These are phyloP conservation scores for Ogataea chonburiensis DNA, from an alignment of 805 yeast genomes.

Conservation along the genomic window DNA sequence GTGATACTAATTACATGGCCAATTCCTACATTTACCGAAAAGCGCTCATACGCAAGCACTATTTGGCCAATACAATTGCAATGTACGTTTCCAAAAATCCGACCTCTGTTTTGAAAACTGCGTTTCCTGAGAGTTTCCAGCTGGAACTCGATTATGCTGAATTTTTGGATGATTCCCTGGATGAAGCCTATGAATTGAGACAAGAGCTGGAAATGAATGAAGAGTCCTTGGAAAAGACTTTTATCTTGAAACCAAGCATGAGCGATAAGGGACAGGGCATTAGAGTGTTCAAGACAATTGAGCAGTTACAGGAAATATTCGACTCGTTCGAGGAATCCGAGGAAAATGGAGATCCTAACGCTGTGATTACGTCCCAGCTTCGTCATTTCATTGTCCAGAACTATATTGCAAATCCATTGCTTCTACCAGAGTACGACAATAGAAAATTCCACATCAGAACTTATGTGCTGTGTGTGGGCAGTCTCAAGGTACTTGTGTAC, in stretches of 20 bases:
- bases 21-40: constrained; percentile 87
- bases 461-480: constrained; percentile 75
- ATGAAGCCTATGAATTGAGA: constrained; percentile 86
- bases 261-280: constrained; percentile 97
- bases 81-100: constrained; percentile 76
- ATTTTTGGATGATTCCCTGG: constrained; percentile 88
- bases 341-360: constrained; percentile 57
- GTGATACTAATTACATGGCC: constrained; percentile 50
- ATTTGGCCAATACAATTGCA: constrained; percentile 78
- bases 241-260: constrained; percentile 96
- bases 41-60: constrained; percentile 88
- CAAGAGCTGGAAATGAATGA: constrained; percentile 65
- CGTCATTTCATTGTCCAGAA: constrained; percentile 91
- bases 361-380: constrained; percentile 79
- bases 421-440: constrained; percentile 55
- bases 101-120: constrained; percentile 50
- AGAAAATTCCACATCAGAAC: constrained; percentile 88
- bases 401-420: constrained; percentile 66
- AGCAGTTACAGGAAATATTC: constrained; percentile 78
- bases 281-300: constrained; percentile 71
- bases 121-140: constrained; percentile 74
- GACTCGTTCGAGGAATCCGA: constrained; percentile 80
- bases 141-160: constrained; percentile 95
- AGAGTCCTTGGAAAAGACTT: constrained; percentile 42
- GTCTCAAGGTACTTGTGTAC: constrained; percentile 75